Evolutionary conservation across 2,329 filamentous ascomycete species (phyloP).

Genomic region (Bretziella fagacearum): DNA sequence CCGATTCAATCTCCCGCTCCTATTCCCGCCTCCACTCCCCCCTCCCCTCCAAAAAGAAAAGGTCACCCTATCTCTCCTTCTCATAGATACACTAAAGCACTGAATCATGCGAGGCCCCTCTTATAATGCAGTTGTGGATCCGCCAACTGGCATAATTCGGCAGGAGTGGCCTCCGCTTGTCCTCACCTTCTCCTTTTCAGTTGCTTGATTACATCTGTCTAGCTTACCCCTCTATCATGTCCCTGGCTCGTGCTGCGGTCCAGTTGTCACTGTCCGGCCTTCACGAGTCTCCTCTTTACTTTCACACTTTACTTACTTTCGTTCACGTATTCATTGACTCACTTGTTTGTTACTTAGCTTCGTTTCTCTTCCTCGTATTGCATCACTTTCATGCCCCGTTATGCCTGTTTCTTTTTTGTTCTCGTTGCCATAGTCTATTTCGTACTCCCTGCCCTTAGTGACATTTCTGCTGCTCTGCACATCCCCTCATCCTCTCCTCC

Average conservation of each 20-base stretch:
- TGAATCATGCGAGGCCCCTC: neutral
- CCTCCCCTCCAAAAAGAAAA: too few species aligned
- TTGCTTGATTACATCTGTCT: neutral
- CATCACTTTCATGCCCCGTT: slow-evolving; percentile 6
- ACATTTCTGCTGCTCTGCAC: too few species aligned
- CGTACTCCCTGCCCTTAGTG: neutral
- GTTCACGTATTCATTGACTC: neutral
- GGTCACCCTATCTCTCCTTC: neutral
- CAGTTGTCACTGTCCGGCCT: neutral
- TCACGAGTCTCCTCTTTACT: neutral
- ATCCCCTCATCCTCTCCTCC: neutral
- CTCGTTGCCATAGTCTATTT: neutral
- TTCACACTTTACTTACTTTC: neutral
- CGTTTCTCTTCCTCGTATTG: neutral
- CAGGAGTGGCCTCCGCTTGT: neutral
- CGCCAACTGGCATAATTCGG: neutral
- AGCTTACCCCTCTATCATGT: neutral
- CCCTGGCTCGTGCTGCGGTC: neutral
- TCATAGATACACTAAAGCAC: neutral
- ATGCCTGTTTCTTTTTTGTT: slow-evolving; percentile 5
- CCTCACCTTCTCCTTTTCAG: neutral
- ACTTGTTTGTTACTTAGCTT: neutral
- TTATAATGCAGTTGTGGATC: neutral
- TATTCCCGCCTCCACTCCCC: too few species aligned
- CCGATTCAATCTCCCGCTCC: neutral